phyloP scores from a whole-genome alignment of 495 filamentous ascomycete genomes.

The Articulospora tetracladia region DNA sequence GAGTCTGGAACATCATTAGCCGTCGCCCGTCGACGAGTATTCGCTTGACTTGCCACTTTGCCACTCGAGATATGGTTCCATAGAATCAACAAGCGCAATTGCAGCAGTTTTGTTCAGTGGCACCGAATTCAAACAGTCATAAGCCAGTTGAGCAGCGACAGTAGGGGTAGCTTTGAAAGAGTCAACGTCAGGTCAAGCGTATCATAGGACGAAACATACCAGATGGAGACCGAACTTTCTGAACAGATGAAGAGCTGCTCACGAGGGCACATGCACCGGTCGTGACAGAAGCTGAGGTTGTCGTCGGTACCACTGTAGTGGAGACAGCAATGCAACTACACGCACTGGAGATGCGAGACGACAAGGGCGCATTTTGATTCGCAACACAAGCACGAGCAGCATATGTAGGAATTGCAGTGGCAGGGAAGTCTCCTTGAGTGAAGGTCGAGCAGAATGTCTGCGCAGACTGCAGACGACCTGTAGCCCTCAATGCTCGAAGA shows the following conservation, averaged over 20 bases:
- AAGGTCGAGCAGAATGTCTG: constrained; percentile 19
- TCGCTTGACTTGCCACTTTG: constrained; percentile 30
- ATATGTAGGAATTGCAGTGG: constrained; percentile 16
- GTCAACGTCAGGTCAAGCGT: neutral
- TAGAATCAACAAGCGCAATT: constrained; percentile 35
- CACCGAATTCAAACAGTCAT: constrained; percentile 43
- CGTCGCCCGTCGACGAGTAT: neutral
- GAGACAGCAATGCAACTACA: constrained; percentile 24
- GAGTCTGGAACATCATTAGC: constrained; percentile 19
- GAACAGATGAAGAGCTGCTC: constrained; percentile 35
- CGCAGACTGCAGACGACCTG: constrained; percentile 3
- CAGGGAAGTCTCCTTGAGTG: neutral
- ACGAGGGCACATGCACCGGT: constrained; percentile 35
- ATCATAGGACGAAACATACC: constrained; percentile 10
- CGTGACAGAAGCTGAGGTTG: constrained; percentile 16
- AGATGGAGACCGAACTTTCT: constrained; percentile 23
- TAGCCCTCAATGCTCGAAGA: constrained; percentile 17
- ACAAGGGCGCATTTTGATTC: constrained; percentile 14
- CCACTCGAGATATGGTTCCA: constrained; percentile 40
- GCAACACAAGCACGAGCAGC: constrained; percentile 11
- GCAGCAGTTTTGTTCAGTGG: constrained; percentile 37
- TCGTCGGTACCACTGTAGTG: constrained; percentile 13
- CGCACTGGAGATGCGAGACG: constrained; percentile 22
- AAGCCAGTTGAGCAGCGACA: constrained; percentile 36
- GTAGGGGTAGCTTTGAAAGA: constrained; percentile 15